Evolutionary conservation across 78 protist genomes (phyloP).

Genomic region (slime mould (Dictyostelium discoideum)): dicty_2.7 NC_007090.3:2982001-2982500

Average conservation of each 20-base stretch:
- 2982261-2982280: slow-evolving; percentile 39
- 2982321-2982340: not conserved
- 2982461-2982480: slow-evolving; percentile 44
- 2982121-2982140: not conserved
- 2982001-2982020: not conserved
- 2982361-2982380: no score
- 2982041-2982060: not conserved
- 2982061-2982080: not conserved
- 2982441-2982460: slow-evolving; percentile 51
- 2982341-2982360: no score
- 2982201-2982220: slow-evolving; percentile 17
- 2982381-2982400: no score
- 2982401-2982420: not conserved
- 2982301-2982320: slow-evolving; percentile 74
- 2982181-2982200: not conserved
- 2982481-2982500: not conserved
- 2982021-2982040: not conserved
- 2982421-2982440: slow-evolving; percentile 57
- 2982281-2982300: slow-evolving; percentile 49
- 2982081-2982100: not conserved
- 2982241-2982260: slow-evolving; percentile 14
- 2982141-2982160: not conserved
- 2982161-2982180: not conserved
- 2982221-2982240: not conserved
- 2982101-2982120: not conserved